These are phyloP conservation scores for Alternaria metachromatica DNA, from an alignment of 2,329 filamentous ascomycete species.

Conservation along the genomic window DNA sequence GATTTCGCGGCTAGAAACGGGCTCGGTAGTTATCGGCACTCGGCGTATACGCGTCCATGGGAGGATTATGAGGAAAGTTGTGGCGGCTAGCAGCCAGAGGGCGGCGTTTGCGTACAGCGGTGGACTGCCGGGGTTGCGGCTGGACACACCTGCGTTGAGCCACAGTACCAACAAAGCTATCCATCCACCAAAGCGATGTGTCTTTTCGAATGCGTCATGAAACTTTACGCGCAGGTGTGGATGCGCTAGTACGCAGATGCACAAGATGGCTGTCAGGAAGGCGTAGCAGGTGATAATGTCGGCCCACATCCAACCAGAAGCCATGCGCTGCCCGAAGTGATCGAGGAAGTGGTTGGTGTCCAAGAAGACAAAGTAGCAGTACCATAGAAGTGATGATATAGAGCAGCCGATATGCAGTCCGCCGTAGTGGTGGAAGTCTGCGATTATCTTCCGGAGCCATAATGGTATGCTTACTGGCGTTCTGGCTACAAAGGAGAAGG, in stretches of 20 bases:
- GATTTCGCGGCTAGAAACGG: slow-evolving; percentile 74
- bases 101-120: slow-evolving; percentile 18
- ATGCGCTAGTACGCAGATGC: slow-evolving; percentile 35
- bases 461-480: slow-evolving; percentile 33
- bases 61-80: slow-evolving; percentile 70
- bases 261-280: slow-evolving; percentile 24
- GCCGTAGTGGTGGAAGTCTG: slow-evolving; percentile 43
- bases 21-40: slow-evolving; percentile 68
- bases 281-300: slow-evolving; percentile 23
- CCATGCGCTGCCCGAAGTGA: not conserved
- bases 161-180: slow-evolving; percentile 35
- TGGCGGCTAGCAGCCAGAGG: slow-evolving; percentile 72
- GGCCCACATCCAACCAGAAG: slow-evolving; percentile 26
- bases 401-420: slow-evolving; percentile 45
- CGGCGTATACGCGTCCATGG: slow-evolving; percentile 77
- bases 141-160: slow-evolving; percentile 24
- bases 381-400: slow-evolving; percentile 50
- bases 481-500: slow-evolving; percentile 38
- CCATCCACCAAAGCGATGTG: slow-evolving; percentile 48
- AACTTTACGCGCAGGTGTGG: slow-evolving; percentile 30
- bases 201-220: slow-evolving; percentile 46
- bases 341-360: slow-evolving; percentile 33
- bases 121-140: not conserved
- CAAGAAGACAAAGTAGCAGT: slow-evolving; percentile 49
- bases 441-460: slow-evolving; percentile 28